A percentile compares a stretch with the other conserved stretches of the same genome.
Evolutionary conservation across 148 eudicot genomes (phyloP).

Genomic region (Pouteria glomerata): DNA sequence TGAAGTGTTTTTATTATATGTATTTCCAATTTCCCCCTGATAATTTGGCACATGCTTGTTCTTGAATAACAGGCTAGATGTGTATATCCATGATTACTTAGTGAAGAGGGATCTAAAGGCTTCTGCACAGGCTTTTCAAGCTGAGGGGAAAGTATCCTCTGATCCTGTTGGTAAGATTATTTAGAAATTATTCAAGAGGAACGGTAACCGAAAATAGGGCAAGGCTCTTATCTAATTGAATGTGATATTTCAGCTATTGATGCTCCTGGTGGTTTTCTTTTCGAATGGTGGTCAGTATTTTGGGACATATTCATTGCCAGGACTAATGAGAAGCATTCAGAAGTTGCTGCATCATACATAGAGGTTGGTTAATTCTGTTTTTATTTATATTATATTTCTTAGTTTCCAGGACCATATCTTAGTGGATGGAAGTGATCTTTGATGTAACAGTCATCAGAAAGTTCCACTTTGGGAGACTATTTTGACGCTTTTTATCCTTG

Average conservation of each 20-base stretch:
- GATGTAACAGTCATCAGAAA: background rate
- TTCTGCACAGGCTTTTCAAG: constrained; percentile 65
- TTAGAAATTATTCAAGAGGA: background rate
- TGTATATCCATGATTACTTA: constrained; percentile 71
- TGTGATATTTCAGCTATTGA: constrained; percentile 51
- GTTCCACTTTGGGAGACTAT: too few species aligned
- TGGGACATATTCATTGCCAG: constrained; percentile 80
- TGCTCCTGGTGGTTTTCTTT: constrained; percentile 78
- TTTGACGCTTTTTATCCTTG: background rate
- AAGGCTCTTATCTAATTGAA: too few species aligned
- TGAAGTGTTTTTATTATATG: background rate
- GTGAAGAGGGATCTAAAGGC: constrained; percentile 65
- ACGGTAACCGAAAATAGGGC: too few species aligned
- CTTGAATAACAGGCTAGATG: constrained; percentile 55
- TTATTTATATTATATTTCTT: background rate
- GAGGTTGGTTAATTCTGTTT: constrained; percentile 42
- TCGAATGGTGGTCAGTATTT: constrained; percentile 84
- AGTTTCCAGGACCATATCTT: background rate
- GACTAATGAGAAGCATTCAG: constrained; percentile 60
- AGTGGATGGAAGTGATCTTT: background rate
- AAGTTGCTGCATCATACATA: constrained; percentile 57
- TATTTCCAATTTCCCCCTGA: background rate
- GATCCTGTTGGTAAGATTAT: constrained; percentile 62
- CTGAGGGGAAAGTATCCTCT: constrained; percentile 68
- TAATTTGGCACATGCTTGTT: background rate